Evolutionary conservation across 2,329 filamentous ascomycete genomes (phyloP), one percentile per base, ranked within the genome.

Genomic region (Emergomyces pasteurianus): DNA sequence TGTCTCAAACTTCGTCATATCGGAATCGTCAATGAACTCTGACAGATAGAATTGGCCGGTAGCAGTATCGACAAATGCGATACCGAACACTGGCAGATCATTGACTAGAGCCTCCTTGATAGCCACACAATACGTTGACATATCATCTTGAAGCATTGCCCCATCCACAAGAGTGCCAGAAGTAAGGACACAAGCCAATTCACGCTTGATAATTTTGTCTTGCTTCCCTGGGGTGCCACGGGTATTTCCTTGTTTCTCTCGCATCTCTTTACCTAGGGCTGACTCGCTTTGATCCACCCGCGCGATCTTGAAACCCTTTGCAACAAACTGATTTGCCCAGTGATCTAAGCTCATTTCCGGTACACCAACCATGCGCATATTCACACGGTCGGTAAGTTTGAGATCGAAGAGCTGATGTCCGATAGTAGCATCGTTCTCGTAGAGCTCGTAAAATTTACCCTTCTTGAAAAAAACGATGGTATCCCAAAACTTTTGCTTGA

Each of bases 401-500:
- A 99, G 82, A 73, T 99, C 94, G 68, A 99, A 99, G 18, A 96
- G 80, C 72, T 97, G 94, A 71, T 99, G 92, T 4, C 94, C 94
- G 60, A 97, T 87, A 0, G 92, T 96, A 5, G 94, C 94, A 74
- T 99, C 94, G 63, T 96, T 96, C 73, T 99, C 94, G 70, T 97
- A 99, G 0, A 99, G 81, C 72, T 99, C 94, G 71, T 96, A 99
- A 75, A 99, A 99, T 69, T 99, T 99, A 69, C 94, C 94, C 79
- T 99, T 99, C 76, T 97, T 99, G 85, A 99, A 99, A 76, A 99
- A 99, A 18, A 99, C 92, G 53, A 99, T 87, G 0, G 92, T 96
- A 66, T 96, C 91, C 89, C 90, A 97, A 66, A 95, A 89, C 68
- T 96, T 96, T 73, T 92, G 89, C 77, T 99, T 99, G 74, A 99